Base-by-base conservation (phyloP, 2,329 filamentous ascomycete genomes). In the Paecilomyces sp. region DNA sequence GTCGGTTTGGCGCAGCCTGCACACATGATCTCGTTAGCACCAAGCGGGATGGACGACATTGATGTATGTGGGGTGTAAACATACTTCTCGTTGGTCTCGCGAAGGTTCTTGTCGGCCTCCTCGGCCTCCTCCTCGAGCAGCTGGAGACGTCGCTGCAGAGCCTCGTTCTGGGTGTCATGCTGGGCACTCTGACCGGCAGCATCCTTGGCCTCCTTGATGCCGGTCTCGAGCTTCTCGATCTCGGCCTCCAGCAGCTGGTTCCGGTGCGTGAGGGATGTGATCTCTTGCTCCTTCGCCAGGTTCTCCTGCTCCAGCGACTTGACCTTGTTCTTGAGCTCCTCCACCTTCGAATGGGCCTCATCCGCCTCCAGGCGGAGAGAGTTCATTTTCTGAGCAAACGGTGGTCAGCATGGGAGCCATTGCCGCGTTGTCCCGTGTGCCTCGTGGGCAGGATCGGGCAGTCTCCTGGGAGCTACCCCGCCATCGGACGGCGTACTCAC, bases 81-180 rank as follows among this genome's bases (percentile, higher is more conserved):
- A 74, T 88, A 99, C 94, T 97, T 97, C 82, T 99, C 94, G 80
- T 96, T 97, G 73, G 92, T 89, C 82, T 97, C 94, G 75, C 93
- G 89, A 75, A 97, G 84, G 66, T 91, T 95, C 88, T 92, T 94
- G 80, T 97, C 94, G 68, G 92, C 91, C 77, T 93, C 87, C 82
- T 99, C 94, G 69, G 92, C 92, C 83, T 99, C 94, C 81, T 97
- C 93, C 83, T 99, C 94, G 69, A 99, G 88, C 68, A 99, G 83
- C 82, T 97, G 91, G 75, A 97, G 84, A 82, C 91, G 91, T 80
- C 94, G 86, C 82, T 91, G 89, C 68, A 99, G 84, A 70, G 88
- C 85, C 82, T 99, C 94, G 79, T 93, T 94, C 80, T 96, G 90
- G 74, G 88, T 90, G 74, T 91, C 89, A 75, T 92, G 86, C 81